Percentiles rank a stretch among this genome's conserved stretches.
Conservation (phyloP, 2,329 filamentous ascomycete genomes). For the Aspergillus niger region DNA sequence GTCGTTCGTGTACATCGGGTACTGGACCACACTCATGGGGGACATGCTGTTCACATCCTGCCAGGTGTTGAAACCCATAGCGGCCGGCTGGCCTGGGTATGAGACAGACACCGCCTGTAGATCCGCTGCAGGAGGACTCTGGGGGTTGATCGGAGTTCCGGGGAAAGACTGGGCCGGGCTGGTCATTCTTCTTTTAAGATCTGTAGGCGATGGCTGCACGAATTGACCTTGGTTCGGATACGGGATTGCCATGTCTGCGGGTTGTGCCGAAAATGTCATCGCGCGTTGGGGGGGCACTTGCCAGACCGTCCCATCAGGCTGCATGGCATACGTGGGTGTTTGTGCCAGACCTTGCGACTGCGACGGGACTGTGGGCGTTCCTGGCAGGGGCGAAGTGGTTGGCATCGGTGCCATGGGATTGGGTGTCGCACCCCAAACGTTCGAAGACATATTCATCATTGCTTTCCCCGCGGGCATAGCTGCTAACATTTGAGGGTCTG, state of each 20-base stretch:
- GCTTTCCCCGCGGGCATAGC: constrained; percentile 33
- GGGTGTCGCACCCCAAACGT: constrained; percentile 34
- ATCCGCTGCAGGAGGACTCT: constrained; percentile 29
- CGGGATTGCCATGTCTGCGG: constrained; percentile 27
- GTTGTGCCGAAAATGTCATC: constrained; percentile 38
- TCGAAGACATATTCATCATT: constrained; percentile 38
- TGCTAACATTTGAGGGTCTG: constrained; percentile 39
- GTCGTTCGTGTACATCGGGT: constrained; percentile 36
- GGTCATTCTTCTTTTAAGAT: constrained; percentile 42
- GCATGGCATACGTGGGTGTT: constrained; percentile 34
- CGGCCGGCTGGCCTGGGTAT: constrained; percentile 30
- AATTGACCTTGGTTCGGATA: constrained; percentile 33
- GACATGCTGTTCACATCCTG: constrained; percentile 33
- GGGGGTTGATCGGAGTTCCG: constrained; percentile 23
- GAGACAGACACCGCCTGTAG: constrained; percentile 34
- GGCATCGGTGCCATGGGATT: constrained; percentile 32
- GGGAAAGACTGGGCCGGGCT: constrained; percentile 34
- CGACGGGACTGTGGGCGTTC: constrained; percentile 33
- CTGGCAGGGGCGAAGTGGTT: constrained; percentile 31
- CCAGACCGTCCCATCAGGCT: constrained; percentile 41
- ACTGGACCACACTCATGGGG: constrained; percentile 35
- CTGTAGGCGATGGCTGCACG: constrained; percentile 31
- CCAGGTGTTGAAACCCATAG: constrained; percentile 36
- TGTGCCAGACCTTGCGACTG: constrained; percentile 36
- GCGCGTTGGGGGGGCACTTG: constrained; percentile 34